Evolutionary conservation across 2,329 filamentous ascomycete genomes (phyloP).

Genomic region (Pezicula carpinea): DNA sequence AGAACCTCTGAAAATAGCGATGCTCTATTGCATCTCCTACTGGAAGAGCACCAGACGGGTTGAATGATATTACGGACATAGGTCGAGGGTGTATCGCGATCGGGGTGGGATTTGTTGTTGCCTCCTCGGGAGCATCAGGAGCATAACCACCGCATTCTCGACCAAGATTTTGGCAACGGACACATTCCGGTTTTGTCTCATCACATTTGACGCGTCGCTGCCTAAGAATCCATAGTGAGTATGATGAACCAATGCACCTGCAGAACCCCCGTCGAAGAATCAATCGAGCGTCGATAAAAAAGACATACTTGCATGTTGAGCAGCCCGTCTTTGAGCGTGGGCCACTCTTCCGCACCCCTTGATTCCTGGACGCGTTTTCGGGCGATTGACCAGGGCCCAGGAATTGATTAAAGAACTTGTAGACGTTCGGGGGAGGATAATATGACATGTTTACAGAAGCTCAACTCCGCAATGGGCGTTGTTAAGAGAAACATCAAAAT

Average conservation of each 20-base stretch:
- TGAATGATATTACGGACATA: constrained; percentile 24
- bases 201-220: constrained; percentile 30
- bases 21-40: constrained; percentile 22
- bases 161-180: constrained; percentile 28
- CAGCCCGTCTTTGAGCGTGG: constrained; percentile 29
- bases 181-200: constrained; percentile 28
- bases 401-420: constrained; percentile 30
- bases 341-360: constrained; percentile 29
- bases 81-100: constrained; percentile 26
- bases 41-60: constrained; percentile 23
- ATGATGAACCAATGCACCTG: not conserved
- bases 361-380: constrained; percentile 26
- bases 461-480: not conserved
- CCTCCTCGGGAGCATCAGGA: constrained; percentile 22
- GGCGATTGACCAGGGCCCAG: constrained; percentile 26
- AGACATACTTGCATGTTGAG: constrained; percentile 29
- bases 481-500: not conserved
- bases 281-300: constrained; percentile 1
- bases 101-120: constrained; percentile 20
- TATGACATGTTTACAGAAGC: not conserved
- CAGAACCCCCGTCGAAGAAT: not conserved
- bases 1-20: constrained; percentile 28
- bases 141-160: constrained; percentile 29
- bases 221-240: constrained; percentile 17
- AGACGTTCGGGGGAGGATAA: constrained; percentile 28